These are phyloP conservation scores for Neoarthrinium moseri DNA, from an alignment of 2,329 filamentous ascomycete species.

Conservation along the genomic window DNA sequence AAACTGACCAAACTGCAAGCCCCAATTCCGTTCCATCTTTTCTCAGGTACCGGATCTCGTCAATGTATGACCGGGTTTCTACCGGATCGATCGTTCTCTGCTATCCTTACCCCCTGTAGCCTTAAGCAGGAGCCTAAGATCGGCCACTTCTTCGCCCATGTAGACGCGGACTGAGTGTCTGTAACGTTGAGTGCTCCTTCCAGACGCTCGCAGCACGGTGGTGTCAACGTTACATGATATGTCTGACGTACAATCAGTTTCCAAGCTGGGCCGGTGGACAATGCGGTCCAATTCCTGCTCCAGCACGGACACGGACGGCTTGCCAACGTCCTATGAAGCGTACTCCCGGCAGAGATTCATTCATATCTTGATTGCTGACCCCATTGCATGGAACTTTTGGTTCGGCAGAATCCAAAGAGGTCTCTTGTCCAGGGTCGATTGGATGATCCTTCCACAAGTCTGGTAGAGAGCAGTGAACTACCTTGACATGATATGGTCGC, in stretches of 20 bases:
- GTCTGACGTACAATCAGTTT: conserved; percentile 35
- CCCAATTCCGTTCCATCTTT: conserved; percentile 29
- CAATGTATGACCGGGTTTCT: neutral
- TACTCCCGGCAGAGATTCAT: conserved; percentile 29
- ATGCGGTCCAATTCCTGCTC: neutral
- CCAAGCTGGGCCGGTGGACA: conserved; percentile 9
- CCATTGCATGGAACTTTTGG: conserved; percentile 39
- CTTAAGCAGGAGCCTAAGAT: conserved; percentile 44
- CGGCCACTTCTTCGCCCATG: conserved; percentile 43
- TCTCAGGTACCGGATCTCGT: conserved; percentile 22
- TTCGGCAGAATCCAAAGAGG: conserved; percentile 41
- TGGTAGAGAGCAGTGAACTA: neutral
- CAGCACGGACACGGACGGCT: neutral
- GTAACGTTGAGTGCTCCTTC: conserved; percentile 37
- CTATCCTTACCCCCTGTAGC: conserved; percentile 30
- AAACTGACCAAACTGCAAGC: conserved; percentile 27
- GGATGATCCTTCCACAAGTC: conserved; percentile 10
- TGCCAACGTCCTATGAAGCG: neutral
- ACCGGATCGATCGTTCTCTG: conserved; percentile 3
- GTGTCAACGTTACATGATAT: conserved; percentile 38
- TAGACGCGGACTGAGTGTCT: conserved; percentile 31
- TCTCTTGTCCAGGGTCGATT: conserved; percentile 37
- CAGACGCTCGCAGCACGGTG: conserved; percentile 31
- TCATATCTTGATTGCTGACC: conserved; percentile 36
- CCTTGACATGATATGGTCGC: neutral